Conservation (phyloP, 345 rosid species). For the Arabidopsis suecica region DNA sequence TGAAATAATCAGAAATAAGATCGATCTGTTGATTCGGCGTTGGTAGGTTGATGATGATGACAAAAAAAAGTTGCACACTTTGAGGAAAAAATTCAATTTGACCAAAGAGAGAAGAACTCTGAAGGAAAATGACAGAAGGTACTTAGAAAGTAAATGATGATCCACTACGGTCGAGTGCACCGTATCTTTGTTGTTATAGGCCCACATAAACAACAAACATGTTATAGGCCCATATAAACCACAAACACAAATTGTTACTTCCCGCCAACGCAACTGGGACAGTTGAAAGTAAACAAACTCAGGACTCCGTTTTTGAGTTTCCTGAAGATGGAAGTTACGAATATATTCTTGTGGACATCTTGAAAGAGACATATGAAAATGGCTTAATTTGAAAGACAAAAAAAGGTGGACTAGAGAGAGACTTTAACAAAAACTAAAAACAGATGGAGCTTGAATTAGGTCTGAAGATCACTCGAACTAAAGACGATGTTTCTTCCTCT, state of each 20-base stretch:
- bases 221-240: not conserved
- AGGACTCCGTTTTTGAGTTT: not conserved
- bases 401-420: not conserved
- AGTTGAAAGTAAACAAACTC: constrained; percentile 12
- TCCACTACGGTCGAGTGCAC: constrained; percentile 31
- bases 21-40: not conserved
- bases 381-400: not conserved
- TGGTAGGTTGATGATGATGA: constrained; percentile 22
- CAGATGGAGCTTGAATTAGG: constrained; percentile 89
- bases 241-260: constrained; percentile 9
- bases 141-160: not conserved
- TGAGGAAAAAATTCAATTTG: constrained; percentile 17
- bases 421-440: not conserved
- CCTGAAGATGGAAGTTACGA: constrained; percentile 34
- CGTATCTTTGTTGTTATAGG: not conserved
- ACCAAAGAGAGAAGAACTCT: not conserved
- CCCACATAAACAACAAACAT: no score
- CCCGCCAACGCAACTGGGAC: constrained; percentile 17
- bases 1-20: constrained; percentile 1
- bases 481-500: constrained; percentile 61
- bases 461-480: constrained; percentile 74
- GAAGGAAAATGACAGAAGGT: constrained; percentile 24
- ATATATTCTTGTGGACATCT: constrained; percentile 31
- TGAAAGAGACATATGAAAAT: constrained; percentile 26
- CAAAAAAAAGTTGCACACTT: not conserved